Conservation (phyloP, 2,329 filamentous ascomycete genomes). For the Phaeosphaeriaceae sp. region DNA sequence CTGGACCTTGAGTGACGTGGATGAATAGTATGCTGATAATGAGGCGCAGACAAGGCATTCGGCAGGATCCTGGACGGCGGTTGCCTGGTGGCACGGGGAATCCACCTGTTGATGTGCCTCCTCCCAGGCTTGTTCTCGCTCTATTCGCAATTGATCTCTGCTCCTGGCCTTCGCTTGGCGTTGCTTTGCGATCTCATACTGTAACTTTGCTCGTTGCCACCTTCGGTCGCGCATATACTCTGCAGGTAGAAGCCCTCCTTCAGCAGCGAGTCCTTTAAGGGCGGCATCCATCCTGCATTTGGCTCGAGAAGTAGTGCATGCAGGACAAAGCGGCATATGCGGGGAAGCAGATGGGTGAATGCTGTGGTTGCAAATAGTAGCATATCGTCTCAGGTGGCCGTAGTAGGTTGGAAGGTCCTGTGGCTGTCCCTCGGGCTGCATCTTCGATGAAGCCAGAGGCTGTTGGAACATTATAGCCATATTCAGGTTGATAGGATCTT, state of each 20-base stretch:
- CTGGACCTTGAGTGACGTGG: constrained; percentile 7
- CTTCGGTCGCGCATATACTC: constrained; percentile 18
- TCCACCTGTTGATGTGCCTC: constrained; percentile 15
- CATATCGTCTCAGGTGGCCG: constrained; percentile 18
- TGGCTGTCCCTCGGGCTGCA: constrained; percentile 2
- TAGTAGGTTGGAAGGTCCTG: constrained; percentile 3
- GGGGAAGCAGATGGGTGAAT: constrained; percentile 26
- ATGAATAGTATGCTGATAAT: constrained; percentile 11
- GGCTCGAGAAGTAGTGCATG: constrained; percentile 18
- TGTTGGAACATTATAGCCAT: constrained; percentile 16
- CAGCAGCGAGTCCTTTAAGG: constrained; percentile 11
- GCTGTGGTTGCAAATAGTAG: constrained; percentile 29
- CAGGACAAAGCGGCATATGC: constrained; percentile 28
- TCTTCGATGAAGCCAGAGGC: constrained; percentile 1
- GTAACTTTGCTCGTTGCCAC: constrained; percentile 30
- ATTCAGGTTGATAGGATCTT: constrained; percentile 3
- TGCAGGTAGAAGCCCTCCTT: constrained; percentile 21
- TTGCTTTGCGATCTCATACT: constrained; percentile 17
- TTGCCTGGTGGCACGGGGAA: constrained; percentile 9
- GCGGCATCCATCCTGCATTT: constrained; percentile 21
- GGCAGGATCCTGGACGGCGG: constrained; percentile 6
- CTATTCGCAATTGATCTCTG: constrained; percentile 26
- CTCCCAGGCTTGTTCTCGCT: constrained; percentile 31
- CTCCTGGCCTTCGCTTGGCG: constrained; percentile 16
- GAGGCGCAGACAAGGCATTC: constrained; percentile 20